phyloP scores from a whole-genome alignment of 768 basidiomycete species.

The Botryobasidium botryosum region DNA sequence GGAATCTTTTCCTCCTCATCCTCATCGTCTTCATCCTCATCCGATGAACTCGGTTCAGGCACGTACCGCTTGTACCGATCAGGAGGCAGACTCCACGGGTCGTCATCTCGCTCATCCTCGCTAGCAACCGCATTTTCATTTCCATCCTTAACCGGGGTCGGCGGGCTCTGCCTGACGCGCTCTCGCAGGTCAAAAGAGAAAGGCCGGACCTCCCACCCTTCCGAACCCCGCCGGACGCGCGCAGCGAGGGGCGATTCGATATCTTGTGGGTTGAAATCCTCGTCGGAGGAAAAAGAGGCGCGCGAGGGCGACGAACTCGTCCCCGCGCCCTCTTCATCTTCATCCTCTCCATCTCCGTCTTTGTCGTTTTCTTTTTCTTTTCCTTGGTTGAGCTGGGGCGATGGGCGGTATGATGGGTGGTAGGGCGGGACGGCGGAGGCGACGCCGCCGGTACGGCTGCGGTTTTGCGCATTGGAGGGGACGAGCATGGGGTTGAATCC shows the following conservation, averaged over 20 bases:
- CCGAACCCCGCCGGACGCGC: conserved; percentile 51
- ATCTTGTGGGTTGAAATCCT: conserved; percentile 5
- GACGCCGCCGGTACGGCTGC: no score
- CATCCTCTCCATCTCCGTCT: conserved; percentile 19
- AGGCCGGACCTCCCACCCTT: conserved; percentile 47
- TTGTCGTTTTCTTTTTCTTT: no score
- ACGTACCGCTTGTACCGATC: conserved; percentile 55
- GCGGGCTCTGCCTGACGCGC: no score
- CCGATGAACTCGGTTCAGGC: conserved; percentile 26
- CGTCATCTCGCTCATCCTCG: conserved; percentile 1
- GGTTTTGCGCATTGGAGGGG: conserved; percentile 53
- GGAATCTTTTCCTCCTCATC: conserved; percentile 1
- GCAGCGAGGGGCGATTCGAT: conserved; percentile 6
- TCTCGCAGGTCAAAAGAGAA: no score
- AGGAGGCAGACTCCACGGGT: conserved; percentile 29
- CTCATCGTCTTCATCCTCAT: conserved; percentile 5
- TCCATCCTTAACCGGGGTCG: background rate
- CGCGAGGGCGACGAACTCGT: conserved; percentile 12
- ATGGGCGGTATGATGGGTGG: no score
- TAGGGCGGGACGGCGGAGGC: no score
- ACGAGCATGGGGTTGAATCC: conserved; percentile 57
- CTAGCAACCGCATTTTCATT: background rate
- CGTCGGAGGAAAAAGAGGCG: conserved; percentile 12
- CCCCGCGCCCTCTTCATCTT: conserved; percentile 15
- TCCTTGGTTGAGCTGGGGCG: conserved; percentile 19